These are phyloP conservation scores for Camelina sativa DNA, from an alignment of 345 rosid genomes.

Conservation along the genomic window DNA sequence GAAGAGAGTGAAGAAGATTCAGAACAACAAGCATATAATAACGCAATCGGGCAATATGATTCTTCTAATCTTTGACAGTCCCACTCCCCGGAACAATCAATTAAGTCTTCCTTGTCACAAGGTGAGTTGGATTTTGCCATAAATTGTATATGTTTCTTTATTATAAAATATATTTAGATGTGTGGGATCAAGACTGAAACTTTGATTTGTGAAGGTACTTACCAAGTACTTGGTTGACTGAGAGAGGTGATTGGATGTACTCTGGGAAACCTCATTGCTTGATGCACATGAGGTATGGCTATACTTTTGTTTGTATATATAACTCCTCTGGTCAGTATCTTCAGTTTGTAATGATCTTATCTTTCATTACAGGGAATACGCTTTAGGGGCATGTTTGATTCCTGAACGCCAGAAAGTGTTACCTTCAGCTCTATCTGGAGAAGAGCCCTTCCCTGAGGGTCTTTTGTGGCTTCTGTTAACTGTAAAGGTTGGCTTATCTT, in stretches of 20 bases:
- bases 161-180: too few relatives aligned
- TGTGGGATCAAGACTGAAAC: too few relatives aligned
- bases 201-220: too few relatives aligned
- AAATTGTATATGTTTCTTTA: too few relatives aligned
- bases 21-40: too few relatives aligned
- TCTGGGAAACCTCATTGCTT: conserved; percentile 97
- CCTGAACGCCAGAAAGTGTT: conserved; percentile 92
- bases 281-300: too few relatives aligned
- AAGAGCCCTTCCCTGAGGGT: conserved; percentile 94
- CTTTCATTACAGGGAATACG: conserved; percentile 74
- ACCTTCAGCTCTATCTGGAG: conserved; percentile 85
- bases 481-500: conserved; percentile 65
- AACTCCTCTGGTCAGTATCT: background rate
- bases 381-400: conserved; percentile 79
- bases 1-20: too few relatives aligned
- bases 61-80: too few relatives aligned
- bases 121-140: too few relatives aligned
- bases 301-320: background rate
- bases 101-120: too few relatives aligned
- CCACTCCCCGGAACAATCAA: too few relatives aligned
- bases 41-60: too few relatives aligned
- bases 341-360: background rate
- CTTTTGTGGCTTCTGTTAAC: conserved; percentile 97
- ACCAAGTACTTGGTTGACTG: conserved; percentile 96
- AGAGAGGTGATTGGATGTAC: conserved; percentile 92